A percentile compares a stretch with the other conserved stretches of the same genome.
Conservation (phyloP, 805 yeast species). For the Metschnikowia cerradonensis region DNA sequence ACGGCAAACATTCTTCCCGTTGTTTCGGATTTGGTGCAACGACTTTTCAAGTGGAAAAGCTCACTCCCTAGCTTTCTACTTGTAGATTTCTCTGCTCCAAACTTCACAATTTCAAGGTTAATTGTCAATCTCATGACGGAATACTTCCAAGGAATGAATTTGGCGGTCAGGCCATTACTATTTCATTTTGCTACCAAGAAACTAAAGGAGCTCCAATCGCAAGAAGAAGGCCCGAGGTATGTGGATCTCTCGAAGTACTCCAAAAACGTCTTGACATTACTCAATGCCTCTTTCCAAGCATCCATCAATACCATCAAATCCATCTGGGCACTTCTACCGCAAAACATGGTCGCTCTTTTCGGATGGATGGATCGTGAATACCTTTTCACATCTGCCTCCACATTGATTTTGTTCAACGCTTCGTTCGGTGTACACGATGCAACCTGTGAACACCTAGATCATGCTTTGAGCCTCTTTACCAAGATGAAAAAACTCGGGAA, state of each 20-base stretch:
- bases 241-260: slow-evolving; percentile 68
- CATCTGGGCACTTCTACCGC: slow-evolving; percentile 69
- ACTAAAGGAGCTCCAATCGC: slow-evolving; percentile 45
- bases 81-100: slow-evolving; percentile 55
- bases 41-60: slow-evolving; percentile 64
- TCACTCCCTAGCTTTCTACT: slow-evolving; percentile 59
- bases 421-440: slow-evolving; percentile 82
- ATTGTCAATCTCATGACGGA: slow-evolving; percentile 77
- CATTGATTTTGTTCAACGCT: slow-evolving; percentile 67
- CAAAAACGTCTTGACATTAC: slow-evolving; percentile 57
- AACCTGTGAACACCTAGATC: slow-evolving; percentile 66
- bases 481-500: slow-evolving; percentile 75
- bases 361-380: slow-evolving; percentile 88
- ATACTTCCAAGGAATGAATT: slow-evolving; percentile 75
- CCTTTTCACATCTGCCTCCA: slow-evolving; percentile 71
- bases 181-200: slow-evolving; percentile 74
- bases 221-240: slow-evolving; percentile 42
- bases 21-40: slow-evolving; percentile 63
- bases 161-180: slow-evolving; percentile 72
- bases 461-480: slow-evolving; percentile 64
- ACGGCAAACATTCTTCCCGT: slow-evolving; percentile 71
- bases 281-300: slow-evolving; percentile 77
- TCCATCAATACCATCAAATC: slow-evolving; percentile 72
- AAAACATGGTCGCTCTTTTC: slow-evolving; percentile 78
- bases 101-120: slow-evolving; percentile 57